These are phyloP conservation scores for Dryas alaskensis DNA, from an alignment of 306 rosid species.

Conservation along the genomic window DNA sequence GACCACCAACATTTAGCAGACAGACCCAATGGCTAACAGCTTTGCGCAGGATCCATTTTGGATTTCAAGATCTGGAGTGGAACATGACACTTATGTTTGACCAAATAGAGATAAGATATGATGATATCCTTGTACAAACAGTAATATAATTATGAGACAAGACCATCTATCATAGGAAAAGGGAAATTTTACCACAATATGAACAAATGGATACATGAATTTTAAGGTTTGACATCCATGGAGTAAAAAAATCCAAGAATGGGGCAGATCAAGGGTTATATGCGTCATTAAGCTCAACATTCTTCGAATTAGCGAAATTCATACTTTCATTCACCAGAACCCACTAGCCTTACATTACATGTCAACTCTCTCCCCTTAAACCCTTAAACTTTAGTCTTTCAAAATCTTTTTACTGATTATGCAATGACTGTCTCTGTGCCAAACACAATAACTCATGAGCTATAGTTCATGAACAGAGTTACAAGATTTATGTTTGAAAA, in stretches of 20 bases:
- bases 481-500: neutral
- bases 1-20: neutral
- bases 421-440: neutral
- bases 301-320: neutral
- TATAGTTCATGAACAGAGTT: neutral
- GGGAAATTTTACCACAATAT: neutral
- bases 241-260: neutral
- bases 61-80: neutral
- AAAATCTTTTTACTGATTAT: neutral
- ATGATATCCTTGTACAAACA: neutral
- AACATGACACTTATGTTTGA: neutral
- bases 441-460: neutral
- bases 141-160: too few relatives aligned
- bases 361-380: too few relatives aligned
- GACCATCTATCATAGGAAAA: neutral
- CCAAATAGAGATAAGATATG: neutral
- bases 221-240: neutral
- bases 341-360: neutral
- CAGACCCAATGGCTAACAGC: neutral
- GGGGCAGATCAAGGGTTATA: neutral
- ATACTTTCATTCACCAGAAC: neutral
- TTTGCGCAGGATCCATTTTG: neutral
- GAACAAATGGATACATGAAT: neutral
- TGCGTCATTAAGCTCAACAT: slow-evolving; percentile 1
- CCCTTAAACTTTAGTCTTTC: too few relatives aligned